phyloP scores from a whole-genome alignment of 371 early-diverging fungal species.

The Syncephalastrum racemosum region DNA sequence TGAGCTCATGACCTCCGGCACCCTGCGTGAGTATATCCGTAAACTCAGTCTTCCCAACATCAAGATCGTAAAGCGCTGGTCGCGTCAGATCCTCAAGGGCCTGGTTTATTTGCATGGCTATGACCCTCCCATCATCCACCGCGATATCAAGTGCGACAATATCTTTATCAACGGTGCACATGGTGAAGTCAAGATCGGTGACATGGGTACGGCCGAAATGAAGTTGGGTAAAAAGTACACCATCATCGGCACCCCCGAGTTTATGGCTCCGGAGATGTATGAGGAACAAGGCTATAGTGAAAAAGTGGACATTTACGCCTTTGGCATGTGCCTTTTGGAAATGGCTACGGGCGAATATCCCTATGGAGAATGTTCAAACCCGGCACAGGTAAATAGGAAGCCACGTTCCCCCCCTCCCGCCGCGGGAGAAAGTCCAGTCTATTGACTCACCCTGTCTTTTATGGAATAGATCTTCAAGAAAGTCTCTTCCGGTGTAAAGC shows the following conservation, averaged over 20 bases:
- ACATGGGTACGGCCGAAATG: conserved; percentile 71
- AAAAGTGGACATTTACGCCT: conserved; percentile 91
- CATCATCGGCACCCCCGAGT: conserved; percentile 83
- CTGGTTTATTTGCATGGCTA: conserved; percentile 82
- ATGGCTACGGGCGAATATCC: conserved; percentile 91
- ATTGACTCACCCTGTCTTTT: too few relatives aligned
- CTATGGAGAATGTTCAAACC: conserved; percentile 85
- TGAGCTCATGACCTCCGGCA: conserved; percentile 93
- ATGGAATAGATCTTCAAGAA: conserved; percentile 65
- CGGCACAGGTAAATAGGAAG: conserved; percentile 54
- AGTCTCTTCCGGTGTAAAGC: conserved; percentile 78
- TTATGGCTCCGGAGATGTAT: conserved; percentile 93
- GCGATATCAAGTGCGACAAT: conserved; percentile 84
- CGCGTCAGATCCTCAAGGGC: conserved; percentile 79
- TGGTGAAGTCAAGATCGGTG: conserved; percentile 91
- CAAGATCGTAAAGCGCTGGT: conserved; percentile 82
- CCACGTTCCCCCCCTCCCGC: too few relatives aligned
- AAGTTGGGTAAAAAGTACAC: conserved; percentile 59
- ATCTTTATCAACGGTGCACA: conserved; percentile 90
- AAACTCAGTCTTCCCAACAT: conserved; percentile 71
- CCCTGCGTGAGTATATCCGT: conserved; percentile 74
- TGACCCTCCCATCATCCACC: conserved; percentile 86
- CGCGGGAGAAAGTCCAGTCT: too few relatives aligned
- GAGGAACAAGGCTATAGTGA: conserved; percentile 86
- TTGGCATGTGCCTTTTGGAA: conserved; percentile 91